A percentile compares a stretch with the other conserved stretches of the same genome.
These are phyloP conservation scores for Mortierella sp. DNA, from an alignment of 371 early-diverging fungal genomes.

Conservation along the genomic window DNA sequence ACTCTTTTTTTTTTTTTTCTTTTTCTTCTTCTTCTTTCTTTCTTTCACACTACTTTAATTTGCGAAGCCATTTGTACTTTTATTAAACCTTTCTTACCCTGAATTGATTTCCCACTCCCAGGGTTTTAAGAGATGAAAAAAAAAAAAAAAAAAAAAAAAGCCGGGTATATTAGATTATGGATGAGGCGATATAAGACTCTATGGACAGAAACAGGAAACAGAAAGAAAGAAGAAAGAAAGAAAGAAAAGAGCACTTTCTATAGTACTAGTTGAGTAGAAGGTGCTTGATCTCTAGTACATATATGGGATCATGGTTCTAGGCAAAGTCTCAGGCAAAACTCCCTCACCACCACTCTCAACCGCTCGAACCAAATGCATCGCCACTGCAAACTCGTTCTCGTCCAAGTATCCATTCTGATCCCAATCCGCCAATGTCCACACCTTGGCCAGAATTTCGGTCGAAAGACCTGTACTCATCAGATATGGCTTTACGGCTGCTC, in stretches of 20 bases:
- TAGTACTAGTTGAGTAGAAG: no score
- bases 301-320: conserved; percentile 59
- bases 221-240: no score
- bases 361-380: conserved; percentile 71
- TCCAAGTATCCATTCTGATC: conserved; percentile 78
- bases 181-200: neutral
- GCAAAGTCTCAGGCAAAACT: conserved; percentile 61
- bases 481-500: conserved; percentile 66
- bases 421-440: conserved; percentile 79
- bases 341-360: conserved; percentile 61
- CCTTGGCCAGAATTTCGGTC: conserved; percentile 65
- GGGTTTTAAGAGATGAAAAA: neutral
- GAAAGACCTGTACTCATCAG: conserved; percentile 71
- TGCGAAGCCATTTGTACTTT: no score
- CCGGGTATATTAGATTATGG: conserved; percentile 7
- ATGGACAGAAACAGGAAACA: no score
- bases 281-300: neutral
- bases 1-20: no score
- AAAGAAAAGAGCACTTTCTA: no score
- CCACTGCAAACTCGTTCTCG: conserved; percentile 74
- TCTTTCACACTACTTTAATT: no score
- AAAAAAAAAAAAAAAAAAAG: neutral
- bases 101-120: no score
- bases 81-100: no score
- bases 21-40: no score